Base-by-base conservation (phyloP, 139 green algal genomes). In the Raphidocelis subcapitata region DNA sequence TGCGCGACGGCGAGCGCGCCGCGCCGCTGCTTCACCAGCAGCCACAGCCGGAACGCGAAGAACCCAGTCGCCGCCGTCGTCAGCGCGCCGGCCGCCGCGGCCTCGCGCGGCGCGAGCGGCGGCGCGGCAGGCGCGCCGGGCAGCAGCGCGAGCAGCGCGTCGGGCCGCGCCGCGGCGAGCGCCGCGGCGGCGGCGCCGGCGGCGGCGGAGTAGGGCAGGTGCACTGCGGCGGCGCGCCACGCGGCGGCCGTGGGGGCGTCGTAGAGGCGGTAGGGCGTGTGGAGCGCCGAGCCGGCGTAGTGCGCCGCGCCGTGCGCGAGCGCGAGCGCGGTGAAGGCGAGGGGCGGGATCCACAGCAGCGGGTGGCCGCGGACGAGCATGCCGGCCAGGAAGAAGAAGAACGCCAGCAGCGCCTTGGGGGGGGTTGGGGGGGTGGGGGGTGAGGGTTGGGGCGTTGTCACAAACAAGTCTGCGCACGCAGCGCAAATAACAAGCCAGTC, bases 301-400 rank as follows among this genome's bases (percentile, higher is more conserved):
- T 76, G 47, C n/a, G 80, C 52, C 12, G 31, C 37, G 18, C 4
- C 28, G 16, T 63, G 31, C 28, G 80, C 63, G 23, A 72, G 24
- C 4, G 77, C 86, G 29, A 79, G 82, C 12, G 61, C 49, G 23
- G 77, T 79, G 2, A 85, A 92, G 14, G 86, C 77, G 8, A 85
- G 26, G 8, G 91, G 90, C 72, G 90, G 80, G 28, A 94, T 55
- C 86, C 85, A 93, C 69, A 96, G 82, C 79, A 84, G 64, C 21
- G 73, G 84, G 52, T 88, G 82, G 24, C 79, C 79, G 62, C 69
- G 75, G 21, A 96, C 89, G 1, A 88, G 73, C 15, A 94, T 69
- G 24, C 91, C 91, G 0, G 85, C 86, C 52, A 96, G 81, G 81
- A 95, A 93, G 80, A 90, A 94, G 84, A 95, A 96, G 1, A 95